phyloP scores from a whole-genome alignment of 1,139 yeast genomes.

The Kazachstania sp. region DNA sequence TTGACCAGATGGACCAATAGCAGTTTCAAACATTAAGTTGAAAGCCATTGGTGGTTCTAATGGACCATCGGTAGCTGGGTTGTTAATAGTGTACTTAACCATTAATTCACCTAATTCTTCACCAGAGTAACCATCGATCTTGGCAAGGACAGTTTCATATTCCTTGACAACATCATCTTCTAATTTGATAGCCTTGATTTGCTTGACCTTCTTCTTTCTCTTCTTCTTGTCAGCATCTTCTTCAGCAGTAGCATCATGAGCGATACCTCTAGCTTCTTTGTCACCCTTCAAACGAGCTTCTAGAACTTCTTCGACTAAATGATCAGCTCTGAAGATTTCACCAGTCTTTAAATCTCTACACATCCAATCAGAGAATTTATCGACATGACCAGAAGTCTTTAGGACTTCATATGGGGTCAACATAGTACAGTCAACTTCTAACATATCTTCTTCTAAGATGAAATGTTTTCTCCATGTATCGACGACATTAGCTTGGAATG shows the following conservation, averaged over 20 bases:
- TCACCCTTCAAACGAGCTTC: slow-evolving; percentile 95
- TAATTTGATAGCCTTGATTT: slow-evolving; percentile 77
- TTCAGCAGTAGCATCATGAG: slow-evolving; percentile 44
- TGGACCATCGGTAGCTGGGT: slow-evolving; percentile 82
- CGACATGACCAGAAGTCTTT: slow-evolving; percentile 98
- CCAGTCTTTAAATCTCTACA: slow-evolving; percentile 92
- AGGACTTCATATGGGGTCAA: slow-evolving; percentile 95
- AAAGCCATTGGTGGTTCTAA: slow-evolving; percentile 89
- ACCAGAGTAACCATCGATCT: slow-evolving; percentile 93
- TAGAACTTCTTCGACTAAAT: slow-evolving; percentile 92
- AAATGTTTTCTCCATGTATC: slow-evolving; percentile 98
- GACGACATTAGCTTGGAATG: slow-evolving; percentile 89
- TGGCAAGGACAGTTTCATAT: slow-evolving; percentile 79
- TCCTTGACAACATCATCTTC: slow-evolving; percentile 72
- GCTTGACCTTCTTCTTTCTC: slow-evolving; percentile 95
- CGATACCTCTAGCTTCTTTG: slow-evolving; percentile 37
- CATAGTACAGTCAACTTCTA: slow-evolving; percentile 97
- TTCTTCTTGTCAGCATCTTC: slow-evolving; percentile 63
- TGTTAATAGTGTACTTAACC: slow-evolving; percentile 68
- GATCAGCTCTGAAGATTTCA: slow-evolving; percentile 98
- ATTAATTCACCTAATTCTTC: slow-evolving; percentile 85
- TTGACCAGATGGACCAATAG: slow-evolving; percentile 97
- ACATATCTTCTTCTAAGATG: slow-evolving; percentile 95
- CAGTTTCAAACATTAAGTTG: slow-evolving; percentile 98
- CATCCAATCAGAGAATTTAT: slow-evolving; percentile 99